Evolutionary conservation across 2,329 filamentous ascomycete species (phyloP).

Genomic region (Paecilomyces sp.): DNA sequence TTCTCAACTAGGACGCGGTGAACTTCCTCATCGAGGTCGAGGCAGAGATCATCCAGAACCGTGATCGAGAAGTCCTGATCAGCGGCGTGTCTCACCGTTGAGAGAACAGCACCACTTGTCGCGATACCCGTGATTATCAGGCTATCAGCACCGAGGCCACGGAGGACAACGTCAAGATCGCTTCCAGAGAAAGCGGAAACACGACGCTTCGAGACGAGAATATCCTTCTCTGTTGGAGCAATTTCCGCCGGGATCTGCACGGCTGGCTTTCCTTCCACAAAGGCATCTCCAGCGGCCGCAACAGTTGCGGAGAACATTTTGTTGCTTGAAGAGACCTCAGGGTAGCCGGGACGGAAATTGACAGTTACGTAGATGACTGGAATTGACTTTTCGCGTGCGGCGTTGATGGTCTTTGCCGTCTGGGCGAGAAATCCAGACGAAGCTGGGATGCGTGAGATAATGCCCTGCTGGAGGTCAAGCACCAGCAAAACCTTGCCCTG

Average conservation of each 20-base stretch:
- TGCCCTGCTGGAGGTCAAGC: conserved; percentile 28
- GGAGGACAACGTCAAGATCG: conserved; percentile 28
- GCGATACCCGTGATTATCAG: conserved; percentile 28
- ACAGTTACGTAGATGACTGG: conserved; percentile 27
- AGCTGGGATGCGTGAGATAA: conserved; percentile 14
- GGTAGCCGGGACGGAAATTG: conserved; percentile 23
- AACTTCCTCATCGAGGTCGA: conserved; percentile 25
- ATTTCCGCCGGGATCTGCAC: conserved; percentile 14
- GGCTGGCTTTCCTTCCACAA: conserved; percentile 15
- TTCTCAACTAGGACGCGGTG: conserved; percentile 26
- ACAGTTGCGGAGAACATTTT: conserved; percentile 9
- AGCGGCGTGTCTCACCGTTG: conserved; percentile 27
- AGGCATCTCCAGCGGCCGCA: conserved; percentile 10
- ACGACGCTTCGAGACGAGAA: conserved; percentile 27
- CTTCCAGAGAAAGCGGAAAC: conserved; percentile 29
- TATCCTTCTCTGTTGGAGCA: conserved; percentile 14
- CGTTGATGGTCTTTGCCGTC: conserved; percentile 10
- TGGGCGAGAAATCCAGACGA: conserved; percentile 16
- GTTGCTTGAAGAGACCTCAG: conserved; percentile 22
- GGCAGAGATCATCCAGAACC: conserved; percentile 28
- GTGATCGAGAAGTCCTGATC: conserved; percentile 30
- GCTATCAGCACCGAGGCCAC: conserved; percentile 16
- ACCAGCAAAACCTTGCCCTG: conserved; percentile 20
- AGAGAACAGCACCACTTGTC: conserved; percentile 31
- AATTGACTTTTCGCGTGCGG: conserved; percentile 18